Percentiles rank a stretch among this genome's conserved stretches.
phyloP scores from a whole-genome alignment of 148 eudicot species.

The Rhododendron ferrugineum region DNA sequence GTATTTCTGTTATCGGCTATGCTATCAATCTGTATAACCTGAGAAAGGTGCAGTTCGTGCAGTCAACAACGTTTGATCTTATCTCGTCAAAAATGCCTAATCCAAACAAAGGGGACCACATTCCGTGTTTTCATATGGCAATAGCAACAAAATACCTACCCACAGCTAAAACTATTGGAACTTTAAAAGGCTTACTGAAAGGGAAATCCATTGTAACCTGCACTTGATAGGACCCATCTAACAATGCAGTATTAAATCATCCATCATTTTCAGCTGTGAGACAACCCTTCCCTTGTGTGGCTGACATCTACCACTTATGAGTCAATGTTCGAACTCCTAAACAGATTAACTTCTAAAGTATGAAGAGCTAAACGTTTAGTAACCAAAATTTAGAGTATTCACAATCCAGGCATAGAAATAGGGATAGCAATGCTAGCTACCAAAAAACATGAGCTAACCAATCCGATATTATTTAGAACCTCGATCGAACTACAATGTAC shows the following conservation, averaged over 20 bases:
- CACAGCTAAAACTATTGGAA: not conserved
- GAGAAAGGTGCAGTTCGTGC: not conserved
- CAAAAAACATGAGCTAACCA: not conserved
- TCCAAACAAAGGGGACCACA: not conserved
- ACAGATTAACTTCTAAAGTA: not conserved
- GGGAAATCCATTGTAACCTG: not conserved
- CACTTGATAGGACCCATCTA: not conserved
- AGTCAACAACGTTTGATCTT: not conserved
- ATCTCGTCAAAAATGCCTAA: not conserved
- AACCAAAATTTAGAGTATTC: not conserved
- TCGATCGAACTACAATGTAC: not conserved
- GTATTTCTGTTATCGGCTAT: not conserved
- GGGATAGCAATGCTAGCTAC: not conserved
- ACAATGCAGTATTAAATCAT: not conserved
- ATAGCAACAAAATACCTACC: not conserved
- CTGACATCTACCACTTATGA: not conserved
- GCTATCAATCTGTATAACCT: not conserved
- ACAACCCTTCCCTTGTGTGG: not conserved
- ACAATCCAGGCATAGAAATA: not conserved
- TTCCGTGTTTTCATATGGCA: not conserved
- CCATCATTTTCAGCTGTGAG: not conserved
- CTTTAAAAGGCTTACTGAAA: not conserved
- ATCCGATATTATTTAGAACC: not conserved
- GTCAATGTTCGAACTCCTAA: not conserved
- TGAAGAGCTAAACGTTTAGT: not conserved